phyloP scores from a whole-genome alignment of 2,329 filamentous ascomycete species.

The Bimuria novae-zelandiae region DNA sequence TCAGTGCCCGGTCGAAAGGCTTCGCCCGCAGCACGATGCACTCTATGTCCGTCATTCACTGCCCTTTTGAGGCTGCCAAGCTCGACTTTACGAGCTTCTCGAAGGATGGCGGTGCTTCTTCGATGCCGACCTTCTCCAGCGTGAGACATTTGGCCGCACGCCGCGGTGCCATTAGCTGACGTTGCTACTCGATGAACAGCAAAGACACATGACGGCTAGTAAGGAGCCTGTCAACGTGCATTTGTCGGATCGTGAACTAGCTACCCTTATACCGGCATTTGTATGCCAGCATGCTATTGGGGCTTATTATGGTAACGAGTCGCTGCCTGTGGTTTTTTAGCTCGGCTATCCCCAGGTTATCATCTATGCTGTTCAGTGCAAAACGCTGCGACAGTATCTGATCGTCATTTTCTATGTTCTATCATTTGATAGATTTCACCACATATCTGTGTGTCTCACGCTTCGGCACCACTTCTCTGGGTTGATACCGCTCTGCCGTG shows the following conservation, averaged over 20 bases:
- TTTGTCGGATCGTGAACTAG: conserved; percentile 18
- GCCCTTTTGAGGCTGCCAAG: conserved; percentile 29
- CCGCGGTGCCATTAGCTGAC: conserved; percentile 26
- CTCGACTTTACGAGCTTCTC: conserved; percentile 25
- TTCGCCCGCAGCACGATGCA: conserved; percentile 16
- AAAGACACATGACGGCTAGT: conserved; percentile 31
- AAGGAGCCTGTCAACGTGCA: conserved; percentile 21
- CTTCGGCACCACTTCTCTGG: conserved; percentile 7
- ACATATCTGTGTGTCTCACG: conserved; percentile 19
- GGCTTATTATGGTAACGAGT: conserved; percentile 26
- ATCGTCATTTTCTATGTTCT: conserved; percentile 14
- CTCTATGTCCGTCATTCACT: conserved; percentile 25
- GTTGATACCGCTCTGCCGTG: conserved; percentile 7
- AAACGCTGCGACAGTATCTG: conserved; percentile 18
- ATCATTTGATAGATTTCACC: conserved; percentile 14
- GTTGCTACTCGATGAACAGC: conserved; percentile 26
- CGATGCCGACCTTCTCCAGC: conserved; percentile 16
- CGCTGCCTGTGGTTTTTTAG: conserved; percentile 15
- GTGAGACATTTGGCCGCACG: conserved; percentile 20
- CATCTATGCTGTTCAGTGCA: conserved; percentile 27
- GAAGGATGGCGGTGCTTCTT: conserved; percentile 29
- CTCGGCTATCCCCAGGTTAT: conserved; percentile 8
- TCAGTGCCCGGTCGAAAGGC: conserved; percentile 36
- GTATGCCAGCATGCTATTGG: conserved; percentile 14
- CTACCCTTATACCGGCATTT: conserved; percentile 23